phyloP scores from a whole-genome alignment of 2,329 filamentous ascomycete genomes.

The Trichoderma polysporum region DNA sequence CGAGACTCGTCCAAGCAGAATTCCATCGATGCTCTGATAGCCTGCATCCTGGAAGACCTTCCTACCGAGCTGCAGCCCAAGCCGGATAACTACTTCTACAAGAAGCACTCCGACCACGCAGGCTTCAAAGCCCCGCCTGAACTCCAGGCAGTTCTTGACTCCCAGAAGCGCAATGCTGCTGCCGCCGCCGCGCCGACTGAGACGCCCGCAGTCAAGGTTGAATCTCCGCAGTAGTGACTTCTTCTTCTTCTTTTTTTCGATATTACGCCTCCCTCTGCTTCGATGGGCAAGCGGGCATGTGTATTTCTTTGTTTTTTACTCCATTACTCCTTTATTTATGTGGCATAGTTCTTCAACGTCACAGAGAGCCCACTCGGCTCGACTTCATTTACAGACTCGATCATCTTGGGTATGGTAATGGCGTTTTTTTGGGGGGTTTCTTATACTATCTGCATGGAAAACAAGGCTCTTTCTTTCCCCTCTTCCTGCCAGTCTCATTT shows the following conservation, averaged over 20 bases:
- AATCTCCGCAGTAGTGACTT: slow-evolving; percentile 27
- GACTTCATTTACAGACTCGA: background rate
- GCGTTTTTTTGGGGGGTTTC: slow-evolving; percentile 27
- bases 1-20: slow-evolving; percentile 78
- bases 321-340: background rate
- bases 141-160: slow-evolving; percentile 57
- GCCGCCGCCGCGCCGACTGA: slow-evolving; percentile 38
- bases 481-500: background rate
- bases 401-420: slow-evolving; percentile 27
- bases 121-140: slow-evolving; percentile 69
- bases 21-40: slow-evolving; percentile 72
- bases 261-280: background rate
- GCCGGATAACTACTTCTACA: slow-evolving; percentile 75
- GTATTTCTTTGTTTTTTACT: background rate
- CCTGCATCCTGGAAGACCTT: slow-evolving; percentile 71
- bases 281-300: background rate
- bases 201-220: slow-evolving; percentile 27
- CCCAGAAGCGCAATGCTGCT: slow-evolving; percentile 50
- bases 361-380: background rate
- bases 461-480: background rate
- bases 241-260: background rate
- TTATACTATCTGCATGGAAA: background rate
- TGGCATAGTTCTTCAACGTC: background rate
- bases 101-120: slow-evolving; percentile 84
- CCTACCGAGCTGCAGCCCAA: slow-evolving; percentile 71